Evolutionary conservation across 1,284 basidiomycete genomes (phyloP), one percentile per base, ranked within the genome.

Genomic region (Heterobasidion parviporum): DNA sequence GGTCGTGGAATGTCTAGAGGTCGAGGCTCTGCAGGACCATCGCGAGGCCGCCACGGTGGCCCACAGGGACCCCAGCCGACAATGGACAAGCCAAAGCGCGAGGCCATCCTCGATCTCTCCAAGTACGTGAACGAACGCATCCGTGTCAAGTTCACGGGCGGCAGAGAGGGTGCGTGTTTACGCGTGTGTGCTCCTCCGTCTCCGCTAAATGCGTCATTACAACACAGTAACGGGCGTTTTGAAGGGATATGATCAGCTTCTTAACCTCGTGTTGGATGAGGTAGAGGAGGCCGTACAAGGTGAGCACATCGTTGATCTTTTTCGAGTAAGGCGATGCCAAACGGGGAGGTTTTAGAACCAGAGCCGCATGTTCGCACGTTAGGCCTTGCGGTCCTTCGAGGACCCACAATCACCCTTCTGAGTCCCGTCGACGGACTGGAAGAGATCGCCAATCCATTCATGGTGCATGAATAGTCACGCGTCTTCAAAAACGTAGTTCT

Each of bases 171-270:
- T 93, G 61, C 52, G 77, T 69, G 8, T 26, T 3, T 46, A 12
- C 35, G 14, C 53, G 32, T 49, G 2, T 9, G 38, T 50, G 3
- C 34, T 20, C 35, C 20, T 6, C 16, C 32, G 14, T 15, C 10
- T 20, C 5, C 35, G 15, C 58, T 62, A 33, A 59, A 54, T 36
- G 46, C 54, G 15, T 54, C 41, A 16, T 35, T 26, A 56, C 47
- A 20, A 54, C 26, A 8, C 66, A 98, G 97, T 98, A 49, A 89
- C 85, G 15, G 96, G 96, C 9, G 79, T 89, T 12, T 74, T 99
- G 61, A 99, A 99, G 72, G 96, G 96, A 12, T 98, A 87, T 67
- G 97, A 99, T 72, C 95, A 98, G 66, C 78, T 99, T 47, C 82
- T 99, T 64, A 99, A 99, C 71, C 84, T 99, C 56, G 96, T 96